phyloP scores from a whole-genome alignment of 257 asterid species.

The Capsicum chinense region DNA sequence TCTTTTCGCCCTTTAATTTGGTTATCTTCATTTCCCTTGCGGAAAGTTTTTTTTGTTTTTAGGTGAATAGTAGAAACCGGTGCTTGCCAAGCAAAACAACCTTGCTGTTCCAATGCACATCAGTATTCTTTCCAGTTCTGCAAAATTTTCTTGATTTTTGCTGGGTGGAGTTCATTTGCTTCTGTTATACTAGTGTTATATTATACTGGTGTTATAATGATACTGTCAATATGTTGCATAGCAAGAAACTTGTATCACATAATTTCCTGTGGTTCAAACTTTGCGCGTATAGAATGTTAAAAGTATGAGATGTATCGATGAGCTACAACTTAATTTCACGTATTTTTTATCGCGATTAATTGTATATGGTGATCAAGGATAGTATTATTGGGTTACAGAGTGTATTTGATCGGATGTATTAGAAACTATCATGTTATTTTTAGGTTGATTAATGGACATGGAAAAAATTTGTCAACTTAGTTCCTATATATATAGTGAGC shows the following conservation, averaged over 20 bases:
- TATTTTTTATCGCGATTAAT: background rate
- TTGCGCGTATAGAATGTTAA: background rate
- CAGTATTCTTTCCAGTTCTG: constrained; percentile 2
- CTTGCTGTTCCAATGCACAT: constrained; percentile 8
- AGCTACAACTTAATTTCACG: background rate
- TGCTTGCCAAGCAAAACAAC: background rate
- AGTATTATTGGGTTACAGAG: background rate
- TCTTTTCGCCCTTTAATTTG: background rate
- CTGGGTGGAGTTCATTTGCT: constrained; percentile 13
- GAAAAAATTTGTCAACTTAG: too few relatives aligned
- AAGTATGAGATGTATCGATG: background rate
- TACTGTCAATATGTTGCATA: background rate
- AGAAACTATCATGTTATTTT: background rate
- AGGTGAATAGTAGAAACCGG: constrained; percentile 22
- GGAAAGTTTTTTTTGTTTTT: background rate
- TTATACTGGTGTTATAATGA: background rate
- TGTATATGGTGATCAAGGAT: background rate
- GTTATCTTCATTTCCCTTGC: background rate
- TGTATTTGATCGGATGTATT: background rate
- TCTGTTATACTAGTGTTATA: background rate
- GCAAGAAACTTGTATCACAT: background rate
- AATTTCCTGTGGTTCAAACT: background rate
- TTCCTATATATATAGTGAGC: background rate
- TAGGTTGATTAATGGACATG: background rate
- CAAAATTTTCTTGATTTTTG: background rate